Evolutionary conservation across 2,329 filamentous ascomycete genomes (phyloP).

Genomic region (Neonectria hederae): DNA sequence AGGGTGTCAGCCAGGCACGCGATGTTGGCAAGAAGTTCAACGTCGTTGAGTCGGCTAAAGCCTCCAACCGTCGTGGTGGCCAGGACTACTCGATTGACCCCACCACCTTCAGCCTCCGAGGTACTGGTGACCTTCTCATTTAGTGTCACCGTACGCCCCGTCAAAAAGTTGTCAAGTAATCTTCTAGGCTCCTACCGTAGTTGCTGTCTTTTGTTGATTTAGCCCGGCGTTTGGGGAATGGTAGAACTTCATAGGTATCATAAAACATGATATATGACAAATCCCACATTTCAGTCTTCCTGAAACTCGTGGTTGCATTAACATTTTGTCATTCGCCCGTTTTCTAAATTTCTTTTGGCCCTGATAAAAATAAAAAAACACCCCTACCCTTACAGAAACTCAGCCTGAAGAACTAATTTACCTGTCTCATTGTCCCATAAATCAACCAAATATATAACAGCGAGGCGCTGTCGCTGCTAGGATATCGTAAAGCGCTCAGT

Average conservation of each 20-base stretch:
- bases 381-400: background rate
- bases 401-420: background rate
- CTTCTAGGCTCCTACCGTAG: background rate
- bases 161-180: background rate
- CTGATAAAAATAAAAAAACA: background rate
- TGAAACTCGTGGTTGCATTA: background rate
- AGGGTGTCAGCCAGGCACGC: conserved; percentile 74
- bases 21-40: conserved; percentile 80
- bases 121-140: conserved; percentile 46
- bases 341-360: background rate
- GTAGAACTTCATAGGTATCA: conserved; percentile 13
- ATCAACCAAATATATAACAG: conserved; percentile 10
- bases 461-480: conserved; percentile 3
- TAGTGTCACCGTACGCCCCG: conserved; percentile 23
- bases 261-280: conserved; percentile 26
- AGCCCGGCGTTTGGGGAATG: conserved; percentile 42
- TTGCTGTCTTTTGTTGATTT: conserved; percentile 27
- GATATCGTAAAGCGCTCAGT: conserved; percentile 31
- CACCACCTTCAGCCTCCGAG: conserved; percentile 38
- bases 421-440: conserved; percentile 5
- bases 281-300: background rate
- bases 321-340: background rate
- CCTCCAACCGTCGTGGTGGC: conserved; percentile 33
- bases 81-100: conserved; percentile 37
- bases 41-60: conserved; percentile 60